Percentiles rank a stretch among this genome's conserved stretches.
Evolutionary conservation across 805 yeast species (phyloP).

Genomic region (Lachancea waltii): DNA sequence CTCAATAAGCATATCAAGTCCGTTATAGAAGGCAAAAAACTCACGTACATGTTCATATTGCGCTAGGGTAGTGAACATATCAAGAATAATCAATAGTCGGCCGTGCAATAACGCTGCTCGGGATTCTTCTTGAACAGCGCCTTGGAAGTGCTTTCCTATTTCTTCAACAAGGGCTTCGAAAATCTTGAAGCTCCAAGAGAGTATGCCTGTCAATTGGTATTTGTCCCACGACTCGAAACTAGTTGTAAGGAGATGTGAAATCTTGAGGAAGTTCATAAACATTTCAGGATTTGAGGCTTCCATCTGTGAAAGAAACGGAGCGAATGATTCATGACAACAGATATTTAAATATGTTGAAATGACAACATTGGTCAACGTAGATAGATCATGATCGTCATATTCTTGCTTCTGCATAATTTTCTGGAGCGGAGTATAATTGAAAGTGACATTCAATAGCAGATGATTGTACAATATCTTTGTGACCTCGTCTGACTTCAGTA

Average conservation of each 20-base stretch:
- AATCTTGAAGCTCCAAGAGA: constrained; percentile 35
- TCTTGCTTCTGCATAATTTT: constrained; percentile 2
- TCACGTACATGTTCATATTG: constrained; percentile 34
- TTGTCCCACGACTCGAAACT: constrained; percentile 35
- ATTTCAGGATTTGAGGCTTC: constrained; percentile 10
- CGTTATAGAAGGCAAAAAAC: constrained; percentile 34
- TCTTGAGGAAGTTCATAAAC: constrained; percentile 19
- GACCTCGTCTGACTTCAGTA: constrained; percentile 18
- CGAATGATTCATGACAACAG: constrained; percentile 33
- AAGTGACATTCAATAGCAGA: constrained; percentile 14
- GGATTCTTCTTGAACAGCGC: constrained; percentile 10
- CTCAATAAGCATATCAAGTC: constrained; percentile 30
- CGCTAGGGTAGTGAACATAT: constrained; percentile 30
- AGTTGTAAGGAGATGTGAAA: constrained; percentile 32
- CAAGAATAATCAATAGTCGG: constrained; percentile 27
- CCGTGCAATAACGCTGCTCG: constrained; percentile 27
- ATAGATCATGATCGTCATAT: constrained; percentile 4
- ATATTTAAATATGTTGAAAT: constrained; percentile 27
- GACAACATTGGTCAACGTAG: constrained; percentile 12
- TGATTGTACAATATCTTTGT: constrained; percentile 16
- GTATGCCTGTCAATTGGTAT: constrained; percentile 33
- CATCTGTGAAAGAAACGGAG: constrained; percentile 23
- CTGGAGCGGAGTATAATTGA: constrained; percentile 14
- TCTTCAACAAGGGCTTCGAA: constrained; percentile 22
- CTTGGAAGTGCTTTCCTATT: constrained; percentile 24